Percentiles rank a stretch among this genome's conserved stretches.
phyloP scores from a whole-genome alignment of 2,329 filamentous ascomycete genomes.

The Fusarium protoensiforme region DNA sequence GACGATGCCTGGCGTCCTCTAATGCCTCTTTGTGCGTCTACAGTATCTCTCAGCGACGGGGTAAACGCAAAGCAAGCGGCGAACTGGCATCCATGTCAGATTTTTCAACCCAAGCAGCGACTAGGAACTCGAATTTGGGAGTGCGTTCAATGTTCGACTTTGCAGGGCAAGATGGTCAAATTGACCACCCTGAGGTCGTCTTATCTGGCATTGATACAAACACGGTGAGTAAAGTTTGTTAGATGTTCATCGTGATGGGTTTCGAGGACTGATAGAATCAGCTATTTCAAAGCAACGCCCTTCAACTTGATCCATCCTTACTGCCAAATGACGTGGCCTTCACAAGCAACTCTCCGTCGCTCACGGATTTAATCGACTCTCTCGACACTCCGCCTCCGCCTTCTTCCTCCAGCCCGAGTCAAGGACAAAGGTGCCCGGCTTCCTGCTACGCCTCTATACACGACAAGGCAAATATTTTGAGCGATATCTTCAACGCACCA shows the following conservation, averaged over 20 bases:
- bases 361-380: slow-evolving; percentile 4
- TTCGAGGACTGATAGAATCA: not conserved
- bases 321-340: fast-evolving
- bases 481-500: not conserved
- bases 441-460: slow-evolving; percentile 2
- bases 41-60: slow-evolving; percentile 4
- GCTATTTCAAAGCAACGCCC: not conserved
- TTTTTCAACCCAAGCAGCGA: fast-evolving
- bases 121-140: not conserved
- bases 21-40: not conserved
- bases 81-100: not conserved
- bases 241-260: not conserved
- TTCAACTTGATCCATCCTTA: not conserved
- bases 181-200: not conserved
- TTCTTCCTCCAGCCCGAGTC: not conserved
- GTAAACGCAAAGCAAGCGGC: slow-evolving; percentile 1
- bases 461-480: not conserved
- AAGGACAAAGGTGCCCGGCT: not conserved
- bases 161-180: fast-evolving
- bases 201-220: not conserved
- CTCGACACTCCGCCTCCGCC: not conserved
- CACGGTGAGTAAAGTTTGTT: not conserved
- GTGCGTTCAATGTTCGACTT: not conserved
- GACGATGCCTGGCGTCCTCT: not conserved
- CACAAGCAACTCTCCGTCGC: not conserved